Base-by-base conservation (phyloP, 345 rosid genomes). In the Acer negundo region DNA sequence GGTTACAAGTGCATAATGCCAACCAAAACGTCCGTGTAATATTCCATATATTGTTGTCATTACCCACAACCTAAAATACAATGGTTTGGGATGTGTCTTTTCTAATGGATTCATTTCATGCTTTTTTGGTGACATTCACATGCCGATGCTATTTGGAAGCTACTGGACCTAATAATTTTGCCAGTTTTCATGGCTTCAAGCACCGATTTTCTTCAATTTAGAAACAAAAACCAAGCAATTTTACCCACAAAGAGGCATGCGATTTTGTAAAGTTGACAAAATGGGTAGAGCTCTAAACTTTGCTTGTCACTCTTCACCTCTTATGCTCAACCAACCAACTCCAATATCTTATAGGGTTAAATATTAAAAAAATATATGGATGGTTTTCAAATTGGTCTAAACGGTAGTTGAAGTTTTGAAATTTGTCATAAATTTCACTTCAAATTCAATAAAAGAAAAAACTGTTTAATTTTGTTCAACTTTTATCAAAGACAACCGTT, bases 61-160 rank as follows among this genome's bases (percentile, higher is more conserved):
- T 24, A 22, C 23, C 77, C 42, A 62, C 40, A 61, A 62, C 1
- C 3, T 74, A 55, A 61, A 61, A 61, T 22, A 20, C 8, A 22
- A 5, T 40, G 28, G 28, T 64, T 64, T 19, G 77, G 69, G 56
- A 75, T 49, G 70, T 26, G 77, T 64, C 62, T 6, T 26, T 11
- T 75, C 62, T 38, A 58, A 10, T 59, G 19, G 20, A 19, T 40
- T 55, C 53, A 28, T 28, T 11, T 3, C 28, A 38, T 56, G 35
- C 35, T n/a, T 12, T 10, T 75, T 26, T 31, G 26, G 17, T 64
- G 28, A 2, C 17, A 47, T 65, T 65, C 70, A 64, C 62, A 49
- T 26, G 49, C 17, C 26, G 28, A 17, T 47, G 31, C 59, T 31
- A 31, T 47, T 24, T 64, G 67, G 40, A 31, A 26, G 8, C 31